Evolutionary conservation across 2,329 filamentous ascomycete genomes (phyloP).

Genomic region (Peltaster fructicola): DNA sequence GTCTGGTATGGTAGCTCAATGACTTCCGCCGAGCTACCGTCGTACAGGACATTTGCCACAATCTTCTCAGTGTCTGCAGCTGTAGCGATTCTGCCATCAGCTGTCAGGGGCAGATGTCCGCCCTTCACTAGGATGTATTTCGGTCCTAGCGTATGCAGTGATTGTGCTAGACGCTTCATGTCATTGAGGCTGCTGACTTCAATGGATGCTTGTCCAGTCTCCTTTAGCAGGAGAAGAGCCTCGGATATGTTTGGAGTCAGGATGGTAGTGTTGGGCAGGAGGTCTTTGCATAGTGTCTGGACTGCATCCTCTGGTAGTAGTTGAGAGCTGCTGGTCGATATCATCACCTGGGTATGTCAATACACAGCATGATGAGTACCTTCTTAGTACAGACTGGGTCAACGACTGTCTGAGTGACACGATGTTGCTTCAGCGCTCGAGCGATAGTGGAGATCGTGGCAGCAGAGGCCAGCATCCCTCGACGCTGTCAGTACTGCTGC

Average conservation of each 20-base stretch:
- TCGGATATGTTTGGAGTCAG: slow-evolving; percentile 67
- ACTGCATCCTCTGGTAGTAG: slow-evolving; percentile 52
- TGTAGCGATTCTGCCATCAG: slow-evolving; percentile 41
- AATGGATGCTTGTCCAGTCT: slow-evolving; percentile 26
- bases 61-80: slow-evolving; percentile 41
- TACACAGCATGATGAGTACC: background rate
- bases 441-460: slow-evolving; percentile 53
- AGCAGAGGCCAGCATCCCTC: slow-evolving; percentile 67
- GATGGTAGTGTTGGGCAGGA: slow-evolving; percentile 50
- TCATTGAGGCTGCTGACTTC: slow-evolving; percentile 44
- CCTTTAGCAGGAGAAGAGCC: slow-evolving; percentile 44
- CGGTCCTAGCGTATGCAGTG: slow-evolving; percentile 51
- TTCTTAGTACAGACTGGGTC: slow-evolving; percentile 45
- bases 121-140: slow-evolving; percentile 77
- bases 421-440: slow-evolving; percentile 40
- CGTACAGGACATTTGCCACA: slow-evolving; percentile 63
- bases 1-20: slow-evolving; percentile 55
- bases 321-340: slow-evolving; percentile 60
- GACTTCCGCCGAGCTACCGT: slow-evolving; percentile 37
- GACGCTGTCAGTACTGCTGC: background rate
- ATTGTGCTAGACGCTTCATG: slow-evolving; percentile 49
- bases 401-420: slow-evolving; percentile 43
- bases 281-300: slow-evolving; percentile 35
- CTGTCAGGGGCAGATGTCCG: slow-evolving; percentile 66
- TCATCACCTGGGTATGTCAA: slow-evolving; percentile 54